Percentiles rank a stretch among this genome's conserved stretches.
Evolutionary conservation across 805 yeast species (phyloP).

Genomic region (Saccharomycopsis vini): DNA sequence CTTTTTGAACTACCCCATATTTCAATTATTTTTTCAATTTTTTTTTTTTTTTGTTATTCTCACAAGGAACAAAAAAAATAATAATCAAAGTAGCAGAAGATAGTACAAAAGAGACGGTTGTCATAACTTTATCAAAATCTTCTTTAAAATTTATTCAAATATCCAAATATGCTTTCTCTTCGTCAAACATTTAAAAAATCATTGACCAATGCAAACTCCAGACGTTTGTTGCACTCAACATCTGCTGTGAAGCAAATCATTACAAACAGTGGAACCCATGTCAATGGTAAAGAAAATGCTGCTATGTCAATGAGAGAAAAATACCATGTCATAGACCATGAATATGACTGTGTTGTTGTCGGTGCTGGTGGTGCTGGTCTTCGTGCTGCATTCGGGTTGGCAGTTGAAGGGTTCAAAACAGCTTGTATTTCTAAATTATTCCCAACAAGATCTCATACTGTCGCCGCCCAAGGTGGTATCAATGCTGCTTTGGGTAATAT

Average conservation of each 20-base stretch:
- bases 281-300: slow-evolving; percentile 40
- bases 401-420: slow-evolving; percentile 93
- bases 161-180: too few species aligned
- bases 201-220: too few species aligned
- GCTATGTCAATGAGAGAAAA: slow-evolving; percentile 50
- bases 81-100: too few species aligned
- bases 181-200: too few species aligned
- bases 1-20: too few species aligned
- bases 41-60: too few species aligned
- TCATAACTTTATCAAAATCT: too few species aligned
- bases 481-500: slow-evolving; percentile 98
- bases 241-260: slow-evolving; percentile 24
- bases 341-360: slow-evolving; percentile 93
- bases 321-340: slow-evolving; percentile 92
- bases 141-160: too few species aligned
- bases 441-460: slow-evolving; percentile 98
- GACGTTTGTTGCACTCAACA: slow-evolving; percentile 10
- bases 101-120: too few species aligned
- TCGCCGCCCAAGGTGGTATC: slow-evolving; percentile 99
- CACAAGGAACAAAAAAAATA: too few species aligned
- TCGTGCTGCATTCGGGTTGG: slow-evolving; percentile 96
- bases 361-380: slow-evolving; percentile 99
- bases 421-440: slow-evolving; percentile 95
- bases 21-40: too few species aligned
- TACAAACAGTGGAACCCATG: slow-evolving; percentile 23